Base-by-base conservation (phyloP, 2,329 filamentous ascomycete genomes). In the Xylaria arbuscula region DNA sequence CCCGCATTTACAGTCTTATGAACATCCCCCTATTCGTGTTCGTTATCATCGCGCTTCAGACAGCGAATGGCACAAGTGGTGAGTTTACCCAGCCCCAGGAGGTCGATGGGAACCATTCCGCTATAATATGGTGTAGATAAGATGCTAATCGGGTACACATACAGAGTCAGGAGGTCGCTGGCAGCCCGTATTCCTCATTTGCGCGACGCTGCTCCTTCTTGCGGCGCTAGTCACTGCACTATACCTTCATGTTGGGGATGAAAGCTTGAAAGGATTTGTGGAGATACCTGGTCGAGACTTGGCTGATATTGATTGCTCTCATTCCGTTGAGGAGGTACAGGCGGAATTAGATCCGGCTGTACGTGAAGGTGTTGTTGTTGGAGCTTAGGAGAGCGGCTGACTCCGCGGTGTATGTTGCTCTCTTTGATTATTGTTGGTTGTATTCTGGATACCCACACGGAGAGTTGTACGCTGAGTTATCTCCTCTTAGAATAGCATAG, bases 1-100 rank as follows among this genome's bases (percentile, higher is more conserved):
- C 78, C 10, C 72, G 75, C 15, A 57, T 77, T 6, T 80, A 79
- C 54, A 76, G 78, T 3, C 48, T 79, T 59, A 80, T 79, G 72
- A 75, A 77, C 51, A 81, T 90, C 15, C 88, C 88, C 11, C 77
- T 90, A 69, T 90, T 89, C 73, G 69, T 86, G 17, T 87, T 88
- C 72, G 85, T 89, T 1, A 83, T 88, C 10, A 78, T 83, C 6
- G 83, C 85, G 13, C 74, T 88, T 50, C 59, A 68, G 38, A 80
- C 81, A 4, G 77, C 79, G 62, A 80, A 79, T 45, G 78, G 76
- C 61, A 55, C 63, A 19, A 61, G 66, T 61, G 72, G 74, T 74
- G 57, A 63, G 59, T 68, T 66, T 45, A n/a, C 40, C 15, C 40
- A 1, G 15, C 19, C 34, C 38, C 7, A 7, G 13, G 19, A 11